phyloP scores from a whole-genome alignment of 176 grass and related monocot genomes.

The Guadua angustifolia region DNA sequence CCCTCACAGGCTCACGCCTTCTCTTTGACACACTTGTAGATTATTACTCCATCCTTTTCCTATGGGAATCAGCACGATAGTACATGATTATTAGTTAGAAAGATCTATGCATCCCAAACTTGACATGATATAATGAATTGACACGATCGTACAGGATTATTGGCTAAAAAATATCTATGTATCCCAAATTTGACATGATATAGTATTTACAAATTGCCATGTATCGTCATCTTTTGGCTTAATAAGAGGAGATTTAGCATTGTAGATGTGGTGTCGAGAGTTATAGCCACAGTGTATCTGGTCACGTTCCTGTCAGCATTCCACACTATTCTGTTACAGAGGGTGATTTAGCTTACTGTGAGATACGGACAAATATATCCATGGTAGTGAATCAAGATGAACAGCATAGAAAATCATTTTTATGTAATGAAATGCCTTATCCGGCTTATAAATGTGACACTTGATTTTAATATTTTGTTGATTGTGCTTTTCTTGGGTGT shows the following conservation, averaged over 20 bases:
- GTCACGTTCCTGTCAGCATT: neutral
- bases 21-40: neutral
- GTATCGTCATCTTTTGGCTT: neutral
- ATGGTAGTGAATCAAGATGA: neutral
- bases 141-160: neutral
- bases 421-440: neutral
- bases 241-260: neutral
- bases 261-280: neutral
- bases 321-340: neutral
- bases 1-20: neutral
- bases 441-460: conserved; percentile 8
- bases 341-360: neutral
- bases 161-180: neutral
- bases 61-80: neutral
- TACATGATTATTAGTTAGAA: neutral
- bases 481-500: conserved; percentile 22
- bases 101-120: neutral
- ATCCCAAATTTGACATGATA: neutral
- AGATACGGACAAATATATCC: neutral
- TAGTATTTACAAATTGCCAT: neutral
- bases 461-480: conserved; percentile 15
- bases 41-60: neutral
- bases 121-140: neutral
- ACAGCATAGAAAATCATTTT: neutral
- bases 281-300: neutral